Base-by-base conservation (phyloP, 2,329 filamentous ascomycete species). In the Colletotrichum chrysophilum region DNA sequence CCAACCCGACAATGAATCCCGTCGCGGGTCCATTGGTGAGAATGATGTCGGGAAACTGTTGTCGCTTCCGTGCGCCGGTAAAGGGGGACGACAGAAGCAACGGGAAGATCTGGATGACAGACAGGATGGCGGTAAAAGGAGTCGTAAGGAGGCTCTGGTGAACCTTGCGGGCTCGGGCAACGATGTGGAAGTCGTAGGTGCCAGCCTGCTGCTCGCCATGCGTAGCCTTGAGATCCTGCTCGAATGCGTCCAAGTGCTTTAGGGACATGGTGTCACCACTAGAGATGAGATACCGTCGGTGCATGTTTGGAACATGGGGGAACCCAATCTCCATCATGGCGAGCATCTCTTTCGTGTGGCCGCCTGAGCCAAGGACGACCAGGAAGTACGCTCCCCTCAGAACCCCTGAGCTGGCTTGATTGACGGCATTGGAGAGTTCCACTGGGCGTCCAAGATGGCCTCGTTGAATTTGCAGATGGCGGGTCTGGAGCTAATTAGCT, bases 301-400 rank as follows among this genome's bases (percentile, higher is more conserved):
- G 93, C 85, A 93, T 85, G 80, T 84, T 82, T 70, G 82, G 60
- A 78, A 87, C 88, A 52, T 85, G 85, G 74, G 87, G 88, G 81
- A 90, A 91, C 78, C 89, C 90, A 79, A 88, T 87, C 72, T 88
- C 87, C 79, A 99, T 91, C 87, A 98, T 94, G 81, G 94, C 92
- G 77, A 98, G 89, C 94, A 99, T 98, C 85, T 99, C 97, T 64
- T 95, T 93, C 1, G 97, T 98, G 85, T 99, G 97, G 1, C 97
- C 97, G 36, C 97, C 97, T 4, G 95, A 97, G 68, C 97, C 97
- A 28, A 98, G 93, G 30, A 98, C 93, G 77, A 98, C 91, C 36
- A 98, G 88, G 70, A 96, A 87, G 83, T 96, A 90, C 30, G 85
- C 85, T 5, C 80, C 78, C 7, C 80, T 81, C 21, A 81, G 77